Conservation (phyloP, 75 land plant genomes). For the Isoetes taiwanensis region DNA sequence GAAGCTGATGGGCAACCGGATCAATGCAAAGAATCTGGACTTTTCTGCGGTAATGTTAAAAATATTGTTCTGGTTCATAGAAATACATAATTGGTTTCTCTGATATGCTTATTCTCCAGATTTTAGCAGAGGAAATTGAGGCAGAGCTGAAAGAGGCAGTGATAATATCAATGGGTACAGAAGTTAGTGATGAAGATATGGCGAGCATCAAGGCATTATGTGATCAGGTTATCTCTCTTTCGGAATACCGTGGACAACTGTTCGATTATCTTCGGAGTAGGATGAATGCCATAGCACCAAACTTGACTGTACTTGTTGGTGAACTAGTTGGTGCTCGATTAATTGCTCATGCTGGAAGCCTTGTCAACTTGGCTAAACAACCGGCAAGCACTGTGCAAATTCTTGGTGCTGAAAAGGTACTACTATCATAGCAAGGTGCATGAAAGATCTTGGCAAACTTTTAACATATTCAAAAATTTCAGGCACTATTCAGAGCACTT, state of each 20-base stretch:
- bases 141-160: constrained; percentile 71
- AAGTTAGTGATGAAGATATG: constrained; percentile 80
- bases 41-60: constrained; percentile 65
- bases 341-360: constrained; percentile 97
- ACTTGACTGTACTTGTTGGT: constrained; percentile 84
- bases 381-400: constrained; percentile 97
- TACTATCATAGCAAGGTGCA: neutral
- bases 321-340: constrained; percentile 97
- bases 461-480: neutral
- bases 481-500: constrained; percentile 92
- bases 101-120: constrained; percentile 37
- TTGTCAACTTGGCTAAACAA: constrained; percentile 86
- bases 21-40: constrained; percentile 72
- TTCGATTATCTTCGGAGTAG: constrained; percentile 79
- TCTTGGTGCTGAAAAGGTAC: constrained; percentile 92
- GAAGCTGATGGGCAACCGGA: constrained; percentile 81
- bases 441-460: neutral
- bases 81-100: too few species aligned
- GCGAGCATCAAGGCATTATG: constrained; percentile 72
- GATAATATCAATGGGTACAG: constrained; percentile 93
- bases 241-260: constrained; percentile 82
- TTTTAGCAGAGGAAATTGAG: constrained; percentile 74
- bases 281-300: constrained; percentile 98
- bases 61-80: neutral
- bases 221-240: constrained; percentile 74